Evolutionary conservation across 768 basidiomycete genomes (phyloP).

Genomic region (Mycena capillaripes): DNA sequence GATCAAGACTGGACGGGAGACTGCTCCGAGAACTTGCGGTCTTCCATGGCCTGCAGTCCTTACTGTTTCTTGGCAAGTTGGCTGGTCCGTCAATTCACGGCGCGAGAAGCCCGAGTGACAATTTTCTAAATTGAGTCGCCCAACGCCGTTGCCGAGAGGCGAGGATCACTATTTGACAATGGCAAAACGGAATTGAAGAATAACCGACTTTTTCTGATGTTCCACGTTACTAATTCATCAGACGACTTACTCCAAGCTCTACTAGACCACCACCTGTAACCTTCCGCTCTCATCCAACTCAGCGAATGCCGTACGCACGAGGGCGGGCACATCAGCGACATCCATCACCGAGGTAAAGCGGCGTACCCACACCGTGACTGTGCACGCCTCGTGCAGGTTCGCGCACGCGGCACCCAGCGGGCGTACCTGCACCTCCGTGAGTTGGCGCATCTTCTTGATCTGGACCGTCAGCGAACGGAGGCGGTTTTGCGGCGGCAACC

Average conservation of each 20-base stretch:
- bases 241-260: background rate
- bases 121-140: no score
- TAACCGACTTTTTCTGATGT: no score
- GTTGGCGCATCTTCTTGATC: background rate
- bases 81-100: no score
- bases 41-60: no score
- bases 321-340: background rate
- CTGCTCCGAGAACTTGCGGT: no score
- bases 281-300: background rate
- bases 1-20: no score
- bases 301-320: background rate
- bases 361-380: background rate
- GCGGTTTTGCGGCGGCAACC: background rate
- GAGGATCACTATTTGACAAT: no score
- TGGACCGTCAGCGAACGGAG: background rate
- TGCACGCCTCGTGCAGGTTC: background rate
- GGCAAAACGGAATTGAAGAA: no score
- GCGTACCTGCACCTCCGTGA: background rate
- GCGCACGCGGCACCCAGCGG: background rate
- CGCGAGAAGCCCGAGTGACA: no score
- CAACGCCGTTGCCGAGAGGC: no score
- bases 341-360: background rate
- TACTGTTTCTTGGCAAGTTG: no score
- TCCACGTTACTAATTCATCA: background rate
- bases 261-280: background rate